Evolutionary conservation across 23 red algal genomes (phyloP).

Genomic region (Porphyridium purpureum): DNA sequence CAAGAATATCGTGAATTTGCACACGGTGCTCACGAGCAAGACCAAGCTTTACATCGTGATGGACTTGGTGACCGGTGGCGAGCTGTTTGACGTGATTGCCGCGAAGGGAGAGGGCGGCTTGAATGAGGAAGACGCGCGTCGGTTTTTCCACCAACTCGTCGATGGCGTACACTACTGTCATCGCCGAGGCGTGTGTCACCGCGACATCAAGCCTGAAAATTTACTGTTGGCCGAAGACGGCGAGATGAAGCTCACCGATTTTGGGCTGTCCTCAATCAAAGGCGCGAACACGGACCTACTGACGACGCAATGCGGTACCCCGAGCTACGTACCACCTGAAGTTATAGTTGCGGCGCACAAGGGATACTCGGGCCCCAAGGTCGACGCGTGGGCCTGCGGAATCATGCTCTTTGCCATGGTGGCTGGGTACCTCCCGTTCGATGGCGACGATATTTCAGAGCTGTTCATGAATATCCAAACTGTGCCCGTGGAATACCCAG

Average conservation of each 20-base stretch:
- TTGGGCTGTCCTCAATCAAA: constrained; percentile 64
- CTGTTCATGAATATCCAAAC: constrained; percentile 19
- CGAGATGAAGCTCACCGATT: constrained; percentile 82
- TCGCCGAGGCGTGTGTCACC: constrained; percentile 78
- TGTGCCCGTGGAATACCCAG: constrained; percentile 3
- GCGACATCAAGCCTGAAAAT: constrained; percentile 91
- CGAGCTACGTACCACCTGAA: constrained; percentile 67
- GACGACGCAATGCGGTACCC: constrained; percentile 59
- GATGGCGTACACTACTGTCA: constrained; percentile 97
- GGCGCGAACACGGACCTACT: constrained; percentile 40
- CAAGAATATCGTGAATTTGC: constrained; percentile 68
- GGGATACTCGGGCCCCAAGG: constrained; percentile 50
- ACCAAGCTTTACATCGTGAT: constrained; percentile 92
- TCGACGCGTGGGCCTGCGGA: constrained; percentile 70
- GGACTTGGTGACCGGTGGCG: constrained; percentile 91
- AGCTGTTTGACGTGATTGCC: constrained; percentile 90
- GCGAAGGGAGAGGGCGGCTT: constrained; percentile 38
- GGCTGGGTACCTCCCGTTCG: constrained; percentile 41
- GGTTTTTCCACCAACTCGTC: constrained; percentile 92
- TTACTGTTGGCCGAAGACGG: constrained; percentile 50
- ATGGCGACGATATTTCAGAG: constrained; percentile 20
- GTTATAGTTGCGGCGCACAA: constrained; percentile 40
- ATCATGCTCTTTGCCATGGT: constrained; percentile 54
- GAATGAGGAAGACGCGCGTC: constrained; percentile 49
- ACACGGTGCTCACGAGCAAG: constrained; percentile 68